A percentile compares a stretch with the other conserved stretches of the same genome.
These are phyloP conservation scores for Hericium erinaceus DNA, from an alignment of 768 basidiomycete genomes.

Conservation along the genomic window DNA sequence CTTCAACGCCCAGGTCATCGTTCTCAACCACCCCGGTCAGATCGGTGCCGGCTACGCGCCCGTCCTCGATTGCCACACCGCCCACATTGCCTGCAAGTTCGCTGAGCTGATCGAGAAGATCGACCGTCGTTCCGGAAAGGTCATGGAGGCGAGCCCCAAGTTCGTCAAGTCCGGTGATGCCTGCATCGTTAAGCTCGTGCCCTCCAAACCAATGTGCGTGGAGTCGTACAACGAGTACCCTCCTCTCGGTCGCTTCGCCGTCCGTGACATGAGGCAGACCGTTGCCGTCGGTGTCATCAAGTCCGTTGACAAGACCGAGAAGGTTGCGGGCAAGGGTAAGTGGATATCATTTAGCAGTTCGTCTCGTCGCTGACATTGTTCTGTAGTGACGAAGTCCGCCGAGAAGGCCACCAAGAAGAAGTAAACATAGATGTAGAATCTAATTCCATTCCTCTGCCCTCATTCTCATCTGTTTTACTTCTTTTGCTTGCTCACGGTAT, in stretches of 20 bases:
- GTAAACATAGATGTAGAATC: slow-evolving; percentile 70
- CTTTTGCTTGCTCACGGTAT: slow-evolving; percentile 27
- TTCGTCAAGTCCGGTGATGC: slow-evolving; percentile 99
- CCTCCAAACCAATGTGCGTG: slow-evolving; percentile 93
- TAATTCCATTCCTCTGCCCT: slow-evolving; percentile 27
- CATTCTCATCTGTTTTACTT: slow-evolving; percentile 30
- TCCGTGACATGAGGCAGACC: slow-evolving; percentile 99
- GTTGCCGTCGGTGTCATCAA: slow-evolving; percentile 99
- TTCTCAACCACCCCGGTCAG: slow-evolving; percentile 99
- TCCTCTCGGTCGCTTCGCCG: slow-evolving; percentile 98
- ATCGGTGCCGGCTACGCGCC: slow-evolving; percentile 99
- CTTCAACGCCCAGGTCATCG: slow-evolving; percentile 99
- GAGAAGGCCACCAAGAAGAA: slow-evolving; percentile 97
- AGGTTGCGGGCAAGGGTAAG: slow-evolving; percentile 76
- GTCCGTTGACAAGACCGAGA: slow-evolving; percentile 92
- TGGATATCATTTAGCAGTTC: slow-evolving; percentile 3
- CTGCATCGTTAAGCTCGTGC: slow-evolving; percentile 95
- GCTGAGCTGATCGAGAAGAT: slow-evolving; percentile 98
- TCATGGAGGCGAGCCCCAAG: slow-evolving; percentile 81
- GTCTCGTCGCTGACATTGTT: slow-evolving; percentile 3
- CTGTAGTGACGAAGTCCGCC: slow-evolving; percentile 82
- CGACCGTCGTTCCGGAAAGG: slow-evolving; percentile 96
- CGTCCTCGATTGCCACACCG: slow-evolving; percentile 99
- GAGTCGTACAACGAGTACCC: slow-evolving; percentile 96
- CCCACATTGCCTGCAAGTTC: slow-evolving; percentile 99